Conservation (phyloP, 129 eudicot genomes). For the Daucus carota region DH1_v3.0 NC_030387.2:32352501-32353000, state of each 20-base stretch:
- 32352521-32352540: neutral
- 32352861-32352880: neutral
- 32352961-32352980: neutral
- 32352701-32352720: neutral
- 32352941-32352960: neutral
- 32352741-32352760: neutral
- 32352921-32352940: neutral
- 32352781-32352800: neutral
- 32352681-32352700: neutral
- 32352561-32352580: neutral
- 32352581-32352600: neutral
- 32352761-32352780: neutral
- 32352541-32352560: neutral
- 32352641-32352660: neutral
- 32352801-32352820: neutral
- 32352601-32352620: neutral
- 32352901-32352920: neutral
- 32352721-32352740: too few species aligned
- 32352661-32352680: neutral
- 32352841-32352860: neutral
- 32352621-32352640: neutral
- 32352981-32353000: constrained; percentile 25
- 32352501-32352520: neutral
- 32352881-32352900: neutral
- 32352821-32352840: neutral